Base-by-base conservation (phyloP, 768 basidiomycete species). In the Mycena sanguinolenta region DNA sequence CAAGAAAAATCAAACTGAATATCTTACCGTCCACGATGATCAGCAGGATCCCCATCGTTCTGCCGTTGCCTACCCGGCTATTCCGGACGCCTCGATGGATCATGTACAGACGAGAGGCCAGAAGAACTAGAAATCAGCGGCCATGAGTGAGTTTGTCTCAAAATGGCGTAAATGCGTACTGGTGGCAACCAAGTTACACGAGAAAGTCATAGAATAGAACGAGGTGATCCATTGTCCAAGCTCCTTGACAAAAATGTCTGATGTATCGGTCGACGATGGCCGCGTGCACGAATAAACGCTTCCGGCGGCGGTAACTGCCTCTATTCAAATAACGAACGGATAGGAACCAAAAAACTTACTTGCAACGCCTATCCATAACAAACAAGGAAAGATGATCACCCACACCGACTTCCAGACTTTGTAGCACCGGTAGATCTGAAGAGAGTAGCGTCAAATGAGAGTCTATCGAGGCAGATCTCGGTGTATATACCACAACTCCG, bases 21-120 rank as follows among this genome's bases (percentile, higher is more conserved):
- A n/a, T n/a, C n/a, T n/a, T n/a, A n/a, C n/a, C n/a, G 61, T 84
- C 84, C 65, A 84, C 58, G 59, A 84, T 73, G 32, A 82, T 75
- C 42, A 71, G 67, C 19, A 84, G 63, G 6, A 82, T 53, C 3
- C 78, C 77, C 2, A 70, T 67, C 5, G 77, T 69, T 21, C 70
- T 61, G 64, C 75, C 70, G 3, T 52, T 62, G 46, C 67, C 63
- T 52, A 63, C 63, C 57, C 67, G 73, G 57, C 79, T 46, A 17
- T n/a, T 19, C 21, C 80, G 79, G 38, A 83, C 82, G n/a, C 17
- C 52, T 14, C 57, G 58, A 12, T 63, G 28, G 9, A 71, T 57
- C 7, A 36, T 25, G 65, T 65, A 71, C 4, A 71, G 42, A 36
- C 42, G 25, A 27, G 63, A 71, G 0, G 70, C 53, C 19, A 71